These are phyloP conservation scores for Entomortierella lignicola DNA, from an alignment of 192 early-diverging fungal genomes.

Conservation along the genomic window DNA sequence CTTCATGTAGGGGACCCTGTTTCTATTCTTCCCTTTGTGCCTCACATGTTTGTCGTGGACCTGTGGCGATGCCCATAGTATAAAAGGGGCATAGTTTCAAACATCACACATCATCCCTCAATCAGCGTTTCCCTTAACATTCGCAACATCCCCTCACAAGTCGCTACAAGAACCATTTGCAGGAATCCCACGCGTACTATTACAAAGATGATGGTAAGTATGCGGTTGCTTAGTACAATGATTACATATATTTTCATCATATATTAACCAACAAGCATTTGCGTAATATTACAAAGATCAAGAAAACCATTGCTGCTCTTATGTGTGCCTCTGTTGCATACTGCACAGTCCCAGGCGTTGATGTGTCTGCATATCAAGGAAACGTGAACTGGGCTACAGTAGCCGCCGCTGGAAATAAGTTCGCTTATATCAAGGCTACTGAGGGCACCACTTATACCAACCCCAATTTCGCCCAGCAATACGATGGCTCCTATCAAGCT, in stretches of 20 bases:
- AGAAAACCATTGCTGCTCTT: slow-evolving; percentile 5
- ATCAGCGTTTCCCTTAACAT: no score
- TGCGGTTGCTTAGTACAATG: not conserved
- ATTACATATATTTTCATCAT: not conserved
- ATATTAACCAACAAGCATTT: not conserved
- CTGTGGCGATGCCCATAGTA: no score
- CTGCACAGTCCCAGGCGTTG: slow-evolving; percentile 18
- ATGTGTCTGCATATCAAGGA: slow-evolving; percentile 30
- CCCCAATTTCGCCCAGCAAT: slow-evolving; percentile 16
- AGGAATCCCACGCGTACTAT: no score
- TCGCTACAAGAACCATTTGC: no score
- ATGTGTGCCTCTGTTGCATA: slow-evolving; percentile 26
- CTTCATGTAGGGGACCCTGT: no score
- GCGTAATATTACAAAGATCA: not conserved
- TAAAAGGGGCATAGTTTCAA: no score
- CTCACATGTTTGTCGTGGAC: no score
- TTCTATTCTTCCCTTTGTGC: no score
- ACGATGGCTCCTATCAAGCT: slow-evolving; percentile 17
- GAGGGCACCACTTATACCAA: slow-evolving; percentile 28
- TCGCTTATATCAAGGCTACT: slow-evolving; percentile 49
- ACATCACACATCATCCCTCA: no score
- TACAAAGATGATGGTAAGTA: no score
- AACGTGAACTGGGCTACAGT: slow-evolving; percentile 23
- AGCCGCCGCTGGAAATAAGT: slow-evolving; percentile 13
- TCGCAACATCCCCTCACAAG: no score